These are phyloP conservation scores for Alloteropsis semialata DNA, from an alignment of 176 grass and related monocot species.

Conservation along the genomic window DNA sequence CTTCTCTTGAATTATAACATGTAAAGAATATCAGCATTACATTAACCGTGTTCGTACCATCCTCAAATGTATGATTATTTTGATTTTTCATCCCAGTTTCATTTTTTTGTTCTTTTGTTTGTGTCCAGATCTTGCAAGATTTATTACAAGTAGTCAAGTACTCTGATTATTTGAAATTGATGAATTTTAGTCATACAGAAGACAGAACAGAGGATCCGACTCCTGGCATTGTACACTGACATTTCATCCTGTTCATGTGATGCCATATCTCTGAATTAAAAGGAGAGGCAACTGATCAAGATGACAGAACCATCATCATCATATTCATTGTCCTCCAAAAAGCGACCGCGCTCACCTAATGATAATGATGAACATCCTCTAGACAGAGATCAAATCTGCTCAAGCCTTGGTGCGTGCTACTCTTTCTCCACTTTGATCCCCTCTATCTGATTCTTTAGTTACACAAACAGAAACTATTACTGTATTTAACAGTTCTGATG, in stretches of 20 bases:
- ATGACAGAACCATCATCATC: constrained; percentile 37
- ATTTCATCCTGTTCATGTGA: neutral
- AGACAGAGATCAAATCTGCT: neutral
- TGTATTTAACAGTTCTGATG: constrained; percentile 11
- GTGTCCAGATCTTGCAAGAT: neutral
- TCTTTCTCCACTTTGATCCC: neutral
- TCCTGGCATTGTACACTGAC: neutral
- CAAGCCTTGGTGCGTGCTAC: constrained; percentile 31
- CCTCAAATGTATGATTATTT: neutral
- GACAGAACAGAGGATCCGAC: neutral
- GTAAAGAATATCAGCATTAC: neutral
- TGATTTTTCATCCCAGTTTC: neutral
- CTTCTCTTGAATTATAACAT: neutral
- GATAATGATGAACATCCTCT: neutral
- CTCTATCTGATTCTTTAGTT: neutral
- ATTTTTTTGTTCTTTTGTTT: neutral
- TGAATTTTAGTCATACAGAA: neutral
- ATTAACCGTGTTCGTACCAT: neutral
- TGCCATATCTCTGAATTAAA: neutral
- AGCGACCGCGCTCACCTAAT: constrained; percentile 19
- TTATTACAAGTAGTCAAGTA: neutral
- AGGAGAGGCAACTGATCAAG: neutral
- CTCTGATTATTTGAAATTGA: neutral
- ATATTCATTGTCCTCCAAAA: constrained; percentile 20
- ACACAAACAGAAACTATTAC: neutral